These are phyloP conservation scores for Botrytis medusae DNA, from an alignment of 2,329 filamentous ascomycete genomes.

Conservation along the genomic window DNA sequence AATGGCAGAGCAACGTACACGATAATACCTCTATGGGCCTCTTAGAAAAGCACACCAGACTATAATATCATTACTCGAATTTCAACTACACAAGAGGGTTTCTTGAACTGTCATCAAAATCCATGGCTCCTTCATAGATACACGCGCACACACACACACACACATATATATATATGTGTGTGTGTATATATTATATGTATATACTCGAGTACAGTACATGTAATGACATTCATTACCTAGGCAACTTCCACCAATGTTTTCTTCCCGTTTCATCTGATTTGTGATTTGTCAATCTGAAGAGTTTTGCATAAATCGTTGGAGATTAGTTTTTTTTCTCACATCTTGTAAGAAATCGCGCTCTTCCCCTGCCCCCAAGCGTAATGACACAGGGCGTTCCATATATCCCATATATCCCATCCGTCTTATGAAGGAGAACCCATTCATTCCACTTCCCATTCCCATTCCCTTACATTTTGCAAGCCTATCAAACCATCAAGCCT, in stretches of 20 bases:
- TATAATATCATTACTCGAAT: neutral
- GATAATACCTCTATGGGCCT: neutral
- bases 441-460: neutral
- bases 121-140: neutral
- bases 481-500: neutral
- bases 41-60: neutral
- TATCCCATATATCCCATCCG: neutral
- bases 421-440: neutral
- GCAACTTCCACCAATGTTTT: neutral
- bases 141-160: too few species aligned
- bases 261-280: neutral
- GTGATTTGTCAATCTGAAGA: neutral
- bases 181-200: too few species aligned
- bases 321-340: neutral
- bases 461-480: neutral
- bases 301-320: constrained; percentile 12
- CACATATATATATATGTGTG: too few species aligned
- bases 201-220: too few species aligned
- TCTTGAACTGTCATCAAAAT: neutral
- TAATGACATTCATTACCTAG: too few species aligned
- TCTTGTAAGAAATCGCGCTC: neutral
- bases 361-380: neutral
- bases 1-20: neutral
- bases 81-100: neutral
- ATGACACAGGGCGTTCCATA: neutral